Evolutionary conservation across 345 rosid species (phyloP), one percentile per base, ranked within the genome.

Genomic region (Dipteronia sinensis): DNA sequence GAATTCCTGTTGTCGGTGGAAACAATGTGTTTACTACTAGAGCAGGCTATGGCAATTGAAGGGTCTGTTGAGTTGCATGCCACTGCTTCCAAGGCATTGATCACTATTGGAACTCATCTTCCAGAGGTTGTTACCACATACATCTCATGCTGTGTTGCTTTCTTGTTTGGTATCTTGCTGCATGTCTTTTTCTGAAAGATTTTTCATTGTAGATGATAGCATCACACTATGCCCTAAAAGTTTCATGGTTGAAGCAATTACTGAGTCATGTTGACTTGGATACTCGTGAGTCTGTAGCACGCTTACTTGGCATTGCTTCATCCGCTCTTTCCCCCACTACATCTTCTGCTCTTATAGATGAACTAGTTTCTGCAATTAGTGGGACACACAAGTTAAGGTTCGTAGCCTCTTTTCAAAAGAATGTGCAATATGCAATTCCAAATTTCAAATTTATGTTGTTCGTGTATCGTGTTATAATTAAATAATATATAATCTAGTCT

Each of bases 241-340:
- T 92, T 74, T 84, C 90, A 53, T 95, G 99, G 99, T 85, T 95
- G 78, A 95, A 89, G 85, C 92, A 89, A 69, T 86, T 95, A 64
- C 77, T 93, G 82, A 88, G 82, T 85, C 97, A 95, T 72, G 82
- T 91, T 65, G 94, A 95, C 86, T 77, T 87, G 65, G 93, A 91
- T 86, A 93, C 98, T 34, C 98, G 98, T 82, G 98, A 95, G 83
- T 90, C 96, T 77, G 90, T 85, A 17, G 93, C 97, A 38, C 97
- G 97, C 72, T 85, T 95, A 76, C 94, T 95, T 74, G 99, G 99
- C 71, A 87, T 95, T 72, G 93, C 97, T 84, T 92, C 94, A 63
- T 93, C 98, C 85, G 87, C 91, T 80, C 92, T 92, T 77, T 81
- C 94, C 19, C 72, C 79, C 61, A 7, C 87, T 34, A 85, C 85